Evolutionary conservation across 495 filamentous ascomycete genomes (phyloP).

Genomic region (Hypoxylon lienhwacheense): DNA sequence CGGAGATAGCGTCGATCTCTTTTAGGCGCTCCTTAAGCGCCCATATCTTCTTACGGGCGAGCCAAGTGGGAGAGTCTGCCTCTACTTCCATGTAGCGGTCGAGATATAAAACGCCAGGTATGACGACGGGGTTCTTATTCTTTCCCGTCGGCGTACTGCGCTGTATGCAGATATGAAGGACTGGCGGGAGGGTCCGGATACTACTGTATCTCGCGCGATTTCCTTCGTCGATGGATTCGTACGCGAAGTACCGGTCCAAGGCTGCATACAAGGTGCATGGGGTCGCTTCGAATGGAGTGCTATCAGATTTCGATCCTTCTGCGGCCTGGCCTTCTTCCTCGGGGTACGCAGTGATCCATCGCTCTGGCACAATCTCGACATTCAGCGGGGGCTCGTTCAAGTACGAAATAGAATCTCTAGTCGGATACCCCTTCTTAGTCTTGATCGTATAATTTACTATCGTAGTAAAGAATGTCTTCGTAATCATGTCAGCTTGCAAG

Average conservation of each 20-base stretch:
- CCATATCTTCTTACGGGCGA: constrained; percentile 71
- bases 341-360: constrained; percentile 49
- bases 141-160: constrained; percentile 72
- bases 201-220: constrained; percentile 70
- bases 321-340: constrained; percentile 15
- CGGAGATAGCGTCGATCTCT: constrained; percentile 45
- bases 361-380: constrained; percentile 41
- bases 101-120: constrained; percentile 78
- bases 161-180: constrained; percentile 87
- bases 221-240: constrained; percentile 66
- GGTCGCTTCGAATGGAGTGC: constrained; percentile 23
- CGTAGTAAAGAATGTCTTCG: constrained; percentile 59
- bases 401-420: background rate
- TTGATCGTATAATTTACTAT: constrained; percentile 48
- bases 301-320: background rate
- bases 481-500: constrained; percentile 73
- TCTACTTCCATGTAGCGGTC: constrained; percentile 83
- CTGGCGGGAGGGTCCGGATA: constrained; percentile 75
- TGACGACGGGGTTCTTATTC: constrained; percentile 72
- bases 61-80: constrained; percentile 58
- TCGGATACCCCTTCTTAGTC: constrained; percentile 24
- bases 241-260: constrained; percentile 80
- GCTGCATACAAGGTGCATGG: constrained; percentile 74
- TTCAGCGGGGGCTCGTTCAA: constrained; percentile 34
- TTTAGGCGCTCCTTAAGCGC: constrained; percentile 67